phyloP scores from a whole-genome alignment of 2,329 filamentous ascomycete genomes.

The Trichoderma guizhouense region DNA sequence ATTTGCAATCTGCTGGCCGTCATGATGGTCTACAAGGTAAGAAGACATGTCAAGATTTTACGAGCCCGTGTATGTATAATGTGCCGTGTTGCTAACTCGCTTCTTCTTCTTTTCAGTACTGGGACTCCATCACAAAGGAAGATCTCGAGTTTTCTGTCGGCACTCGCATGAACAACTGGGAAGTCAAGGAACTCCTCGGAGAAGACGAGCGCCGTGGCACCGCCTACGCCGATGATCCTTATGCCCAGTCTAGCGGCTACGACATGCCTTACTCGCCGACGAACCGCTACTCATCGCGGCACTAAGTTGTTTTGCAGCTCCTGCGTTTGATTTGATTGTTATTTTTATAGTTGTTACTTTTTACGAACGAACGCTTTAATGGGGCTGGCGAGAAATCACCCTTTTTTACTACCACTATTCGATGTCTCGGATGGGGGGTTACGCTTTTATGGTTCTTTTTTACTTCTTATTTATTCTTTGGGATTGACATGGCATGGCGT shows the following conservation, averaged over 20 bases:
- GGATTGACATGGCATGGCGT: conserved; percentile 26
- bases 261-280: conserved; percentile 50
- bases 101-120: conserved; percentile 69
- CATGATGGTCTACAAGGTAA: conserved; percentile 99
- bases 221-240: conserved; percentile 67
- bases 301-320: conserved; percentile 30
- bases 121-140: conserved; percentile 98
- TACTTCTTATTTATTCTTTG: conserved; percentile 11
- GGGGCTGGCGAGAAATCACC: neutral
- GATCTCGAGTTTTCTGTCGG: conserved; percentile 98
- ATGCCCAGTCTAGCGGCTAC: conserved; percentile 53
- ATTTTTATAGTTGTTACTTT: neutral
- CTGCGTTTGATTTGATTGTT: conserved; percentile 15
- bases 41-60: conserved; percentile 9
- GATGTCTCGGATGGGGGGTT: neutral
- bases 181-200: conserved; percentile 85
- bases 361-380: neutral
- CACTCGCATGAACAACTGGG: conserved; percentile 94
- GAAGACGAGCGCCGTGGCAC: conserved; percentile 76
- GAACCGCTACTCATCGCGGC: conserved; percentile 45
- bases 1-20: conserved; percentile 90
- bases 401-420: neutral
- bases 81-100: conserved; percentile 11
- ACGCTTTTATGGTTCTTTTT: conserved; percentile 18
- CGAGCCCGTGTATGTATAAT: neutral